These are phyloP conservation scores for Claviceps spartinae DNA, from an alignment of 2,329 filamentous ascomycete species.

Conservation along the genomic window DNA sequence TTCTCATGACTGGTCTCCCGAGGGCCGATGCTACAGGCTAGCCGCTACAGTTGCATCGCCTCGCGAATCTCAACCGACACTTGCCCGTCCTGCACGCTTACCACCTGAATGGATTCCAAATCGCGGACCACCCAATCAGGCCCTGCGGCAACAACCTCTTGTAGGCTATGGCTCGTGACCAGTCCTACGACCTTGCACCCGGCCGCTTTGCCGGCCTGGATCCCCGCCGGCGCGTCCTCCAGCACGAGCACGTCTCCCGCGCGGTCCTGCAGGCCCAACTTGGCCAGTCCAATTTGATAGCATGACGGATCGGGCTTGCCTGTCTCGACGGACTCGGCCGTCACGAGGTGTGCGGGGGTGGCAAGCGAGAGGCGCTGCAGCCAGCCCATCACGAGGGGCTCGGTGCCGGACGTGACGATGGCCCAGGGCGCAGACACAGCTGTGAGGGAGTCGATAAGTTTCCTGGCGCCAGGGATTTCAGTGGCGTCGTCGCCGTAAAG, in stretches of 20 bases:
- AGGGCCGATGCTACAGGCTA: too few relatives aligned
- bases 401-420: constrained; percentile 67
- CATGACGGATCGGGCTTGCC: constrained; percentile 69
- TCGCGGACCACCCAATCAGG: constrained; percentile 82
- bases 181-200: constrained; percentile 78
- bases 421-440: constrained; percentile 58
- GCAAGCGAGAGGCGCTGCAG: constrained; percentile 52
- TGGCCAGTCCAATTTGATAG: constrained; percentile 54
- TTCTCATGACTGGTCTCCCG: too few relatives aligned
- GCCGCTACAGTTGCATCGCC: constrained; percentile 28
- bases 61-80: constrained; percentile 56
- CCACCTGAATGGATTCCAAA: constrained; percentile 57
- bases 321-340: constrained; percentile 59
- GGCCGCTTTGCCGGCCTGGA: constrained; percentile 69
- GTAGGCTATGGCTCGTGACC: constrained; percentile 66
- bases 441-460: constrained; percentile 55
- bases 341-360: constrained; percentile 51
- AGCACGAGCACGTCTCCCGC: constrained; percentile 54
- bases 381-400: constrained; percentile 58
- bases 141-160: constrained; percentile 58
- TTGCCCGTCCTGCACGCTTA: constrained; percentile 40
- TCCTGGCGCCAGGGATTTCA: constrained; percentile 73
- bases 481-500: constrained; percentile 64
- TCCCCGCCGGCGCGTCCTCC: constrained; percentile 81
- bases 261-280: constrained; percentile 38